Base-by-base conservation (phyloP, 768 basidiomycete genomes). In the Boletus edulis region DNA sequence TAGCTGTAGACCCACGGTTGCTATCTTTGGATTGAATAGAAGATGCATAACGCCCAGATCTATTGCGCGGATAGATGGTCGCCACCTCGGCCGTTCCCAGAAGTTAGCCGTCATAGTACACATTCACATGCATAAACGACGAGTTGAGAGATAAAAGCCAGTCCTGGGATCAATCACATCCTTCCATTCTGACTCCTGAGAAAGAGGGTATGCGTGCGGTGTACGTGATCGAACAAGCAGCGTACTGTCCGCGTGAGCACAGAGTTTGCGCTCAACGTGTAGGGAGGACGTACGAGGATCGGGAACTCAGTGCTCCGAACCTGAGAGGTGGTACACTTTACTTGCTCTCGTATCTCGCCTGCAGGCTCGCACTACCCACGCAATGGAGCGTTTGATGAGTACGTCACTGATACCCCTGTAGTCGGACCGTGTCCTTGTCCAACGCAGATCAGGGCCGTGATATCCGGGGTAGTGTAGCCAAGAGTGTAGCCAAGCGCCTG, bases 381-480 rank as follows among this genome's bases (percentile, higher is more conserved):
- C 53, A 9, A 14, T 35, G 10, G 32, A 6, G 32, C 32, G 32
- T 34, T 10, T 34, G 12, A 12, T 14, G 13, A 2, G 34, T 35
- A 35, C 34, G 34, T 35, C 34, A 35, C 34, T 35, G 34, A 35
- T 35, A 1, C 34, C 34, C 34, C 34, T 35, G 12, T 5, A 35
- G 34, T 34, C 12, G 17, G n/a, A 8, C 35, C 12, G 46, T 35
- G 42, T 34, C 12, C 29, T 39, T 27, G 40, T 12, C 14, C 13
- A 8, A 13, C 47, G 61, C 4, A 62, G 52, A 62, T 62, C 61
- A 62, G 61, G 61, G 61, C 53, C 57, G 52, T 20, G 49, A 45
- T 42, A 45, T 48, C 52, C 34, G 49, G 60, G n/a, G 18, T 29
- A 35, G 34, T 43, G 14, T 11, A 35, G 34, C 34, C 34, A 12